phyloP scores from a whole-genome alignment of 2,329 filamentous ascomycete genomes.

The Cercospora sp. region DNA sequence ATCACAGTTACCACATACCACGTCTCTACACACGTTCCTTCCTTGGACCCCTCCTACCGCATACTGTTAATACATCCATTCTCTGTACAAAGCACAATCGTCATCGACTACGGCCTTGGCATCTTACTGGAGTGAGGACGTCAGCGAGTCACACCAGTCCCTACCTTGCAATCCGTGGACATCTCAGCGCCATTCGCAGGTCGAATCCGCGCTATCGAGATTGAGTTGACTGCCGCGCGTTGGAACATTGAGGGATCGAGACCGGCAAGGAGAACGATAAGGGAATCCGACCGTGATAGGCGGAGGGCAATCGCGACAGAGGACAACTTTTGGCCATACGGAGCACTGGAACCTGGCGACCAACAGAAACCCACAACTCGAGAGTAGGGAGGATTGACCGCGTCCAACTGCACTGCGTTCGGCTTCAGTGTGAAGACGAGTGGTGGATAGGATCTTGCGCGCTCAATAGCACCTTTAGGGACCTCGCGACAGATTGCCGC shows the following conservation, averaged over 20 bases:
- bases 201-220: constrained; percentile 1
- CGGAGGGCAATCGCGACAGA: not conserved
- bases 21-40: constrained; percentile 26
- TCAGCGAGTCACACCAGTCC: not conserved
- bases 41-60: constrained; percentile 9
- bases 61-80: constrained; percentile 22
- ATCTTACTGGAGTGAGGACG: not conserved
- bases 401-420: not conserved
- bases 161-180: not conserved
- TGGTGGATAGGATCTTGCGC: not conserved
- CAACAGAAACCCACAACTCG: not conserved
- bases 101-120: constrained; percentile 2
- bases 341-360: not conserved
- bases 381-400: not conserved
- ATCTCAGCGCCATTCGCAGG: constrained; percentile 12
- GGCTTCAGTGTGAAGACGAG: not conserved
- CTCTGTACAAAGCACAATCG: constrained; percentile 24
- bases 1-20: constrained; percentile 10
- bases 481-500: not conserved
- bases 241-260: not conserved
- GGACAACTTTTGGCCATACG: not conserved
- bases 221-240: not conserved
- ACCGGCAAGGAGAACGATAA: not conserved
- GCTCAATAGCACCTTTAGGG: not conserved
- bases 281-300: not conserved